Evolutionary conservation across 306 rosid genomes (phyloP), one percentile per base, ranked within the genome.

Genomic region (Cucurbita maxima): DNA sequence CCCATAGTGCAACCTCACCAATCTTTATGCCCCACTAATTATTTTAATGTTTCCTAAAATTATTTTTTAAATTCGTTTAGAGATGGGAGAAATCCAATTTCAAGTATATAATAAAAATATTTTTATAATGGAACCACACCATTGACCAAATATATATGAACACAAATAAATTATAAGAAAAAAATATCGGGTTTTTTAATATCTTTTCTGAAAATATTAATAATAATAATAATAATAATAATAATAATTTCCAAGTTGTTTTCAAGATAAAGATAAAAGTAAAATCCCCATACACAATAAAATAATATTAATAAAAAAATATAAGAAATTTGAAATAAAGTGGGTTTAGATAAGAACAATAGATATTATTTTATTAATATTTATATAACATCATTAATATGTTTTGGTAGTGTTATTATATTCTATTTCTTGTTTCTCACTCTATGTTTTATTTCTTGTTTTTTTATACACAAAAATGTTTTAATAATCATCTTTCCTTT

Each of bases 331-430:
- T 68, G 55, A 68, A 68, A 45, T 68, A 68, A 68, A 68, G 73
- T 68, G 13, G 73, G 40, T 47, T 68, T 68, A 68, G 73, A 68
- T 68, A 68, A 68, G 73, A 45, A 20, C 73, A 16, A 68, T 22
- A 47, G 8, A 44, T 18, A 3, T 47, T 45, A 45, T 45, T 68
- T 67, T 22, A 45, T 68, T 68, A 11, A 20, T 20, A 16, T 38
- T 62, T 7, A 62, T 62, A 36, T 38, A 15, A 15, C 16, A 38
- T 36, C 40, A 13, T 30, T 13, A 14, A 60, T 16, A 60, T 16
- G 18, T 60, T 60, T 30, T 60, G 12, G 18, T 60, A 13, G 34
- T 36, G 18, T 58, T 58, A 58, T 58, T 30, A 58, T 58, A 58
- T 30, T 58, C 19, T 60, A 34, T 60, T 60, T 60, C 20, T 34